Evolutionary conservation across 2,329 filamentous ascomycete genomes (phyloP), one percentile per base, ranked within the genome.

Genomic region (Neopestalotiopsis rosae): DNA sequence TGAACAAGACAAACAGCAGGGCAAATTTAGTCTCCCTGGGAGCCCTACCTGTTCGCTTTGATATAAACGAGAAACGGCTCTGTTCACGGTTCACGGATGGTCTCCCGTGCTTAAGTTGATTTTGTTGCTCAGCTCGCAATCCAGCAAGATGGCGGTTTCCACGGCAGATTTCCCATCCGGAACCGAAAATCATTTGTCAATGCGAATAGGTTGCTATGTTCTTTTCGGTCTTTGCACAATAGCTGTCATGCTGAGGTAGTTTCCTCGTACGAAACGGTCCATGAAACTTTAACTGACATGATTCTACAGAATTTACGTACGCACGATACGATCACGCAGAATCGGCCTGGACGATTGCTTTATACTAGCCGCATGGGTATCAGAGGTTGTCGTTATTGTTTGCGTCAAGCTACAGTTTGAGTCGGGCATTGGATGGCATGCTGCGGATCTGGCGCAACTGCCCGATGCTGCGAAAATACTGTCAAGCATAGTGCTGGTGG

Each of bases 361-460:
- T 9, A 34, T 59, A 30, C 57, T 59, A 3, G 57, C 57, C 5
- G 57, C 57, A 59, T 59, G 57, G 57, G 20, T 30, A 6, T 59
- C 57, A 9, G 57, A 59, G 57, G 24, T 59, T 20, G 57, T 28
- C 3, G 57, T 59, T 13, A 59, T 59, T 6, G 20, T 30, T 30
- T 59, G 20, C n/a, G 57, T 59, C 24, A 59, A 59, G 57, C n/a
- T 59, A 28, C 57, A 59, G 20, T 59, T 59, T 28, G 10, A 59
- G 5, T 59, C 57, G 5, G 57, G 57, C 17, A 59, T 59, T 20
- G 57, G 57, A 13, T 59, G 57, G 57, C 57, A 59, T 20, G 20
- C 9, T 5, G 24, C 57, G 4, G 57, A 59, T 20, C 13, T 59
- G 57, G 30, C 30, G 10, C 28, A 9, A 59, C 57, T 59, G 2